Percentiles rank a stretch among this genome's conserved stretches.
These are phyloP conservation scores for Acorus calamus DNA, from an alignment of 106 monocot species.

Conservation along the genomic window DNA sequence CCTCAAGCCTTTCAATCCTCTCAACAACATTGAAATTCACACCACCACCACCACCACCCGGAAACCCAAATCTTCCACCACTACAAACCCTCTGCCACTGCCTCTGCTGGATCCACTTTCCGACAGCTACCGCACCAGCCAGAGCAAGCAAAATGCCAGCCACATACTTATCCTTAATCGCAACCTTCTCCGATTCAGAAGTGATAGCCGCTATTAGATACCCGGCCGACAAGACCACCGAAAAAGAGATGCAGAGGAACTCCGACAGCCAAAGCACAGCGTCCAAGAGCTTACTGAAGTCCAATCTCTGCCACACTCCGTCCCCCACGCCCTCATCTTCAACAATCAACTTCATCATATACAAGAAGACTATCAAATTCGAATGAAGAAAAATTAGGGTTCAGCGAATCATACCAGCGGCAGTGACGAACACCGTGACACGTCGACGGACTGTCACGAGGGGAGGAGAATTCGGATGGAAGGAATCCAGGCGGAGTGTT, in stretches of 20 bases:
- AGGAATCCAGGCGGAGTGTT: too few species aligned
- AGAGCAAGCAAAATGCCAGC: slow-evolving; percentile 40
- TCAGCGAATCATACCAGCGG: too few species aligned
- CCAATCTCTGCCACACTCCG: too few species aligned
- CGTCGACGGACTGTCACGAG: too few species aligned
- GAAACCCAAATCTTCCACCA: too few species aligned
- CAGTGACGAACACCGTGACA: too few species aligned
- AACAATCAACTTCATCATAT: slow-evolving; percentile 26
- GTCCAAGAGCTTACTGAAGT: slow-evolving; percentile 20
- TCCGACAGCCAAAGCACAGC: slow-evolving; percentile 36
- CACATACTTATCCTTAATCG: slow-evolving; percentile 29
- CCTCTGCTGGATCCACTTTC: slow-evolving; percentile 54
- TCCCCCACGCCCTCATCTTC: slow-evolving; percentile 1
- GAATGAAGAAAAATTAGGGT: too few species aligned
- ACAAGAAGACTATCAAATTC: slow-evolving; percentile 1
- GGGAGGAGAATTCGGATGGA: too few species aligned
- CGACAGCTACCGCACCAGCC: slow-evolving; percentile 46
- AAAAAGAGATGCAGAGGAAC: slow-evolving; percentile 45
- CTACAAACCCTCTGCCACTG: slow-evolving; percentile 40
- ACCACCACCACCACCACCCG: slow-evolving; percentile 15
- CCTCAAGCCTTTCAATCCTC: slow-evolving; percentile 78
- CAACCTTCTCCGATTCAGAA: slow-evolving; percentile 22
- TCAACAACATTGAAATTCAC: slow-evolving; percentile 37
- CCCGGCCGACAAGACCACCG: slow-evolving; percentile 43
- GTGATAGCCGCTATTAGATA: slow-evolving; percentile 26